These are phyloP conservation scores for Boletus reticulatus DNA, from an alignment of 768 basidiomycete species.

Conservation along the genomic window DNA sequence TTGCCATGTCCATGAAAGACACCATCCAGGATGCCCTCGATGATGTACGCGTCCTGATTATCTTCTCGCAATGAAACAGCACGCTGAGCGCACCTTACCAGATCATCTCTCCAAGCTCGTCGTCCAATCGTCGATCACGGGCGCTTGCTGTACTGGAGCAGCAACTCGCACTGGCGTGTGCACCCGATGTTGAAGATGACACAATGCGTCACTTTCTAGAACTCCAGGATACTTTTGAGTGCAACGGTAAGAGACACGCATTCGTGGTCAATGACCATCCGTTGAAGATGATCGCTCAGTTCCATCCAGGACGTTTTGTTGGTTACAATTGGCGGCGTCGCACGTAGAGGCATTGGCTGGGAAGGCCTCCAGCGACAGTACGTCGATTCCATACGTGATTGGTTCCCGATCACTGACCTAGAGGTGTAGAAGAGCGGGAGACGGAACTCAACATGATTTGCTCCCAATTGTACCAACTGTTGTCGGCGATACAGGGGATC, in stretches of 20 bases:
- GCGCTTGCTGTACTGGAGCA: conserved; percentile 58
- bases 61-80: neutral
- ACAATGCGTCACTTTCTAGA: conserved; percentile 55
- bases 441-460: conserved; percentile 48
- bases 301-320: conserved; percentile 60
- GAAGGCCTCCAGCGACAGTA: conserved; percentile 46
- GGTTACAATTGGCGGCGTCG: conserved; percentile 52
- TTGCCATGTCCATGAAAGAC: conserved; percentile 37
- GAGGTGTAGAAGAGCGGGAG: conserved; percentile 39
- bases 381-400: conserved; percentile 8
- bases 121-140: conserved; percentile 46
- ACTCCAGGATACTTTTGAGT: conserved; percentile 79
- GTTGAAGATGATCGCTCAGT: conserved; percentile 42
- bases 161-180: conserved; percentile 50
- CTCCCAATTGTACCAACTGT: conserved; percentile 52
- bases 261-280: neutral
- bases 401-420: neutral
- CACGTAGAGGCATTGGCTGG: conserved; percentile 50
- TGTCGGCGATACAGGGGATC: conserved; percentile 77
- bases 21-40: conserved; percentile 63
- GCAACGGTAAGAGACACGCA: conserved; percentile 57
- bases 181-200: conserved; percentile 40
- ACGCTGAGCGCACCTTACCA: conserved; percentile 30
- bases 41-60: conserved; percentile 46
- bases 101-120: conserved; percentile 64